Conservation (phyloP, 2,329 filamentous ascomycete genomes). For the Penicillium vulpinum region DNA sequence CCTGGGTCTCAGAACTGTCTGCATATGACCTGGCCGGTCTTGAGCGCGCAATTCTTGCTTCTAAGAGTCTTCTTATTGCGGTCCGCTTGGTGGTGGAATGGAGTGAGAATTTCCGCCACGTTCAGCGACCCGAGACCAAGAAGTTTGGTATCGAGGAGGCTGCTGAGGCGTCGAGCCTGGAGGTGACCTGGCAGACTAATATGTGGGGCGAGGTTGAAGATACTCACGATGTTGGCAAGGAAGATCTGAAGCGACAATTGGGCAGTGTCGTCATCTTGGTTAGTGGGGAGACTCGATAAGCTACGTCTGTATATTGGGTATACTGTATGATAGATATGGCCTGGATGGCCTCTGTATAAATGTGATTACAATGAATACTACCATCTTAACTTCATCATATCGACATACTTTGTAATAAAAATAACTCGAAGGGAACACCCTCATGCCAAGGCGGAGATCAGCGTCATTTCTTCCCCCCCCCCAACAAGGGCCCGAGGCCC, state of each 20-base stretch:
- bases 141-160: constrained; percentile 82
- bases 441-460: constrained; percentile 14
- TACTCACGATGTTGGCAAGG: constrained; percentile 93
- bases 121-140: constrained; percentile 42
- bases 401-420: not conserved
- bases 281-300: constrained; percentile 52
- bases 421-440: not conserved
- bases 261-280: constrained; percentile 84
- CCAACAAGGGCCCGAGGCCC: constrained; percentile 2
- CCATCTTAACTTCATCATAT: not conserved
- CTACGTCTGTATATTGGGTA: not conserved
- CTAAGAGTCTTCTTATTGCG: constrained; percentile 81
- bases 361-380: constrained; percentile 1
- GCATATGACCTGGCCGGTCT: constrained; percentile 83
- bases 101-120: constrained; percentile 69
- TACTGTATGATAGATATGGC: constrained; percentile 11
- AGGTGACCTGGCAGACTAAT: constrained; percentile 85
- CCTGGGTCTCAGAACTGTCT: constrained; percentile 72
- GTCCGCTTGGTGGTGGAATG: constrained; percentile 80
- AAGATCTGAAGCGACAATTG: constrained; percentile 83
- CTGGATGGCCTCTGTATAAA: not conserved
- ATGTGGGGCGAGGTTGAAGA: constrained; percentile 98
- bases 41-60: constrained; percentile 78
- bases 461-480: constrained; percentile 12
- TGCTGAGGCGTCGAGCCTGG: constrained; percentile 71